phyloP scores from a whole-genome alignment of 1,284 basidiomycete genomes.

The Rhodotorula sp. region DNA sequence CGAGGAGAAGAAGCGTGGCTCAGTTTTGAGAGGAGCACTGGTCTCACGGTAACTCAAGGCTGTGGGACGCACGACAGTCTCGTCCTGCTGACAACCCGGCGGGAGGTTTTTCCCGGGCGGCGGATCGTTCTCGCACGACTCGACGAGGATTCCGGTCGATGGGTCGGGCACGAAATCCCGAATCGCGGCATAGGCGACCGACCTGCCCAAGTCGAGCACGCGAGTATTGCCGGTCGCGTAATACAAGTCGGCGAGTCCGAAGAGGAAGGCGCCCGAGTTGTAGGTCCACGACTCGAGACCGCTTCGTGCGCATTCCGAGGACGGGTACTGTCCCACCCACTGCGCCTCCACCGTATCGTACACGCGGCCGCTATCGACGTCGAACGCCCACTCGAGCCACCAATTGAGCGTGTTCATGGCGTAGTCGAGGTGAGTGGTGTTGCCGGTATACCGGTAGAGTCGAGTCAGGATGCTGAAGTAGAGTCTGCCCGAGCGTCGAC shows the following conservation, averaged over 20 bases:
- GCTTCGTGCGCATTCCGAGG: not conserved
- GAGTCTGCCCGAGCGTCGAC: slow-evolving; percentile 1
- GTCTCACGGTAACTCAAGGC: no score
- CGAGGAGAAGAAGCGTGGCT: not conserved
- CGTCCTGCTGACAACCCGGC: slow-evolving; percentile 34
- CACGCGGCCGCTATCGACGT: slow-evolving; percentile 22
- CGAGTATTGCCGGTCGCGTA: slow-evolving; percentile 26
- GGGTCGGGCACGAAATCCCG: slow-evolving; percentile 23
- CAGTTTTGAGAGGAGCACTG: not conserved
- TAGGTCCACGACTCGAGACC: slow-evolving; percentile 32
- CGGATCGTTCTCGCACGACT: slow-evolving; percentile 30
- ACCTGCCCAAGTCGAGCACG: slow-evolving; percentile 26
- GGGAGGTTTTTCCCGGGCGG: slow-evolving; percentile 15
- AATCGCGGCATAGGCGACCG: slow-evolving; percentile 33
- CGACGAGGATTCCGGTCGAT: slow-evolving; percentile 21
- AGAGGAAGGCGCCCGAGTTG: slow-evolving; percentile 35
- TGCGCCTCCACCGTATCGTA: slow-evolving; percentile 25
- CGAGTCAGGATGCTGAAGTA: slow-evolving; percentile 32
- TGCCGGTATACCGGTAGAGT: slow-evolving; percentile 32
- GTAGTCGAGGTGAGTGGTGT: slow-evolving; percentile 23
- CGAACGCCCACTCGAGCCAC: slow-evolving; percentile 36
- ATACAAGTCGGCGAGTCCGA: slow-evolving; percentile 28
- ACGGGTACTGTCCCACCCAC: not conserved
- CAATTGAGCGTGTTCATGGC: slow-evolving; percentile 37
- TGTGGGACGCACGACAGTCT: slow-evolving; percentile 19